Evolutionary conservation across 441 rosid species (phyloP), one percentile per base, ranked within the genome.

Genomic region (Erodium texanum): DNA sequence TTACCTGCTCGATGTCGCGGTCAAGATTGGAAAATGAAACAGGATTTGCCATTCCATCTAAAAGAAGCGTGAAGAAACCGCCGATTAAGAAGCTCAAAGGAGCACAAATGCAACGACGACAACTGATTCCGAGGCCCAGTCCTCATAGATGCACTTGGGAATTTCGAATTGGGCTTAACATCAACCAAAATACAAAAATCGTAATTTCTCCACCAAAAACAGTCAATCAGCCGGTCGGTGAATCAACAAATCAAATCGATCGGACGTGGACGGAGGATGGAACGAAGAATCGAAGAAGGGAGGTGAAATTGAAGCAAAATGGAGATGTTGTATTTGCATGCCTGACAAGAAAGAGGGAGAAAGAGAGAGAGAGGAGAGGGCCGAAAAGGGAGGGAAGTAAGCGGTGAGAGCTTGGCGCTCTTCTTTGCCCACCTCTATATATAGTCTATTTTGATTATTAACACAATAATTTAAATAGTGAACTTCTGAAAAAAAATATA

Each of bases 1-100:
- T 16, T 69, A 93, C 97, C 76, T 90, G 98, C 77, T 89, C 97
- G 69, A 85, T 79, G 36, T 32, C 36, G 82, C 98, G 97, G 70
- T 90, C 97, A 79, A 85, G 79, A 82, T 83, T 67, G 75, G 66
- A 80, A 86, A 76, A 84, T 77, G 72, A 82, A 86, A 77, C 83
- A 82, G 80, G 95, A 93, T 93, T 90, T 89, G 97, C 97, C 99
- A 52, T 52, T 52, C 59, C 59, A 52, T 52, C 59, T 18, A 23
- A 52, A 16, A 52, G 22, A 52, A 19, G 9, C 7, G 20, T n/a
- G 23, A 52, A 16, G 59, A 9, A 52, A 52, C 59, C 23, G 59
- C 22, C 23, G 59, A 52, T 52, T 16, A 52, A 16, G 59, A 52
- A 52, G 7, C 23, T n/a, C 59, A 6, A 18, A 0, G 58, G 19